Evolutionary conservation across 2,329 filamentous ascomycete genomes (phyloP).

Genomic region (Colletotrichum horii): DNA sequence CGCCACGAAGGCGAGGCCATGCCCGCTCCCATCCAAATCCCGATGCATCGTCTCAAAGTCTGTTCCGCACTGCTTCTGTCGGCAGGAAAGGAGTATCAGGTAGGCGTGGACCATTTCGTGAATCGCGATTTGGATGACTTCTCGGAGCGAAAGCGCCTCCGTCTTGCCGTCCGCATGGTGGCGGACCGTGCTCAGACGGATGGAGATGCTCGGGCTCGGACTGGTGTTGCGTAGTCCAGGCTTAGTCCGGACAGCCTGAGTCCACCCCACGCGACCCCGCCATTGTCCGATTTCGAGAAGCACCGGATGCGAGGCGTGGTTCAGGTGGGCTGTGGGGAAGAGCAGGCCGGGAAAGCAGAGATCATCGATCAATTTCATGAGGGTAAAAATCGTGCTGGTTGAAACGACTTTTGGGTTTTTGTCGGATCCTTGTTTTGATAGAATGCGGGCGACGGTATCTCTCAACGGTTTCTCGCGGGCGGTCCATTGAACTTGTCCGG

Average conservation of each 20-base stretch:
- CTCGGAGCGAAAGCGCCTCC: slow-evolving; percentile 25
- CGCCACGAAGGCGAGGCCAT: slow-evolving; percentile 16
- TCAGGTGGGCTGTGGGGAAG: slow-evolving; percentile 12
- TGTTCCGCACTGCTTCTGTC: neutral
- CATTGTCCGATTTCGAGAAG: slow-evolving; percentile 9
- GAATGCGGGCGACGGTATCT: neutral
- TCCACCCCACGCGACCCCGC: slow-evolving; percentile 15
- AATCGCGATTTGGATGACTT: slow-evolving; percentile 35
- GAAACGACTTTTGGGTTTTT: neutral
- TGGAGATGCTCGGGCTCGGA: slow-evolving; percentile 4
- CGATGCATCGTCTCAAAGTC: slow-evolving; percentile 16
- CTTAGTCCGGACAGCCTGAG: slow-evolving; percentile 5
- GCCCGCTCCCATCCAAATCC: slow-evolving; percentile 1
- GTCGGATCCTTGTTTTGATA: slow-evolving; percentile 1
- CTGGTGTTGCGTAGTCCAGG: neutral
- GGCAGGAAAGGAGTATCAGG: slow-evolving; percentile 11
- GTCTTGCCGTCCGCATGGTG: neutral
- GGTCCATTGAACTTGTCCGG: slow-evolving; percentile 1
- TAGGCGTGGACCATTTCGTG: slow-evolving; percentile 26
- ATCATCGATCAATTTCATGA: slow-evolving; percentile 16
- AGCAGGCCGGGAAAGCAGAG: slow-evolving; percentile 6
- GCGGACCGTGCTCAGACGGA: slow-evolving; percentile 19
- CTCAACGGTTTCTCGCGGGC: neutral
- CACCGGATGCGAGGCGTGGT: slow-evolving; percentile 10
- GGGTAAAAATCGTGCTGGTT: neutral